Conservation (phyloP, 1,139 yeast genomes). For the Taphrina confusa region DNA sequence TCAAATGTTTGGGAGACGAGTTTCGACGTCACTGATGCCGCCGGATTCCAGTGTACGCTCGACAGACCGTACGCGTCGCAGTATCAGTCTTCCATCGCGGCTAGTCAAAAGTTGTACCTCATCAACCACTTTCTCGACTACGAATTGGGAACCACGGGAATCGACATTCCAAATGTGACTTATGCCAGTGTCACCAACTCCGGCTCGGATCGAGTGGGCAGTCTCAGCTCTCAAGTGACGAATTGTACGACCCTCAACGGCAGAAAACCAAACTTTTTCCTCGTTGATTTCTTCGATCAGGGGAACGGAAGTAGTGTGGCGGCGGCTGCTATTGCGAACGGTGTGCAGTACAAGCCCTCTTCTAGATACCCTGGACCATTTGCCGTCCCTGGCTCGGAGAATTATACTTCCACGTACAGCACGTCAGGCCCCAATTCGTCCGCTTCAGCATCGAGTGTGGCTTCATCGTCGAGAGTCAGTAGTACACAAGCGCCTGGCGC, state of each 20-base stretch:
- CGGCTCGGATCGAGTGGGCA: not conserved
- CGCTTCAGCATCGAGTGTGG: not conserved
- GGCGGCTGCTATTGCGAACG: conserved; percentile 4
- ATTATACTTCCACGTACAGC: not conserved
- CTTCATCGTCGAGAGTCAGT: not conserved
- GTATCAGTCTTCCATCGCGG: not conserved
- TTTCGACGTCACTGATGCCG: conserved; percentile 1
- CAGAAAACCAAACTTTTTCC: conserved; percentile 7
- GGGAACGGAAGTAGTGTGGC: conserved; percentile 10
- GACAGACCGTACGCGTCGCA: conserved; percentile 5
- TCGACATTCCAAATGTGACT: conserved; percentile 15
- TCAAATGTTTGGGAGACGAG: conserved; percentile 16
- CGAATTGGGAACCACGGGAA: conserved; percentile 8
- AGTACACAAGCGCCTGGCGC: not conserved
- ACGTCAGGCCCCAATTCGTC: not conserved
- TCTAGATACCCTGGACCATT: not conserved
- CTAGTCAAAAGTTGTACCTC: conserved; percentile 7
- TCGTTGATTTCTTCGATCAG: conserved; percentile 19
- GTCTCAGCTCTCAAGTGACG: conserved; percentile 1
- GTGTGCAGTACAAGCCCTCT: not conserved
- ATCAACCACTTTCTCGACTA: conserved; percentile 21
- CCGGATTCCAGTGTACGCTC: conserved; percentile 2
- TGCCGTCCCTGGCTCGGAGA: conserved; percentile 10
- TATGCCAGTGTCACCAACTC: conserved; percentile 18
- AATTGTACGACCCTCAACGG: not conserved